A percentile compares a stretch with the other conserved stretches of the same genome.
Conservation (phyloP, 225 moss, liverwort and hornwort genomes). For the Pseudisothecium myosuroides region DNA sequence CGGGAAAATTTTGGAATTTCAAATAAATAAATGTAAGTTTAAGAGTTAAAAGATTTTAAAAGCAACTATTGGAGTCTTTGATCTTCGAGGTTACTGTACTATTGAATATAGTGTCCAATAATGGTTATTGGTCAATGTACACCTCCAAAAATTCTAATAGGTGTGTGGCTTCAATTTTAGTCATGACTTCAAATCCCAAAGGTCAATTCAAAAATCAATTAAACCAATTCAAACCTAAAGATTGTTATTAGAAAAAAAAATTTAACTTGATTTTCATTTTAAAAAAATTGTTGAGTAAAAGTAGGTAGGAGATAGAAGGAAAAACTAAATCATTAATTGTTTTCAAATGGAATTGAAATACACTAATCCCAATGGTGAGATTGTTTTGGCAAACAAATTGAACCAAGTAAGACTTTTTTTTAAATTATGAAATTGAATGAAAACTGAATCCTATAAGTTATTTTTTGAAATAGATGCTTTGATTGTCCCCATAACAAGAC, state of each 20-base stretch:
- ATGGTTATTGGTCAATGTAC: no score
- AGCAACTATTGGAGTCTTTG: no score
- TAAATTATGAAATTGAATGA: background rate
- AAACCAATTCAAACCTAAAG: background rate
- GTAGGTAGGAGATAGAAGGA: background rate
- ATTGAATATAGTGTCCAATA: no score
- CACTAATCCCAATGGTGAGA: background rate
- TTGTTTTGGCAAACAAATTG: background rate
- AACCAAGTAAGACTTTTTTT: no score
- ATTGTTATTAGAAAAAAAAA: rapidly evolving
- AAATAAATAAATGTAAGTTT: no score
- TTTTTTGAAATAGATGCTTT: background rate
- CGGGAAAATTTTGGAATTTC: no score
- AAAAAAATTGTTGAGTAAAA: background rate
- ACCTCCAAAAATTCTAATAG: no score
- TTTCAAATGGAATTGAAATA: background rate
- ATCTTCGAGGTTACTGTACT: no score
- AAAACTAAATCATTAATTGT: background rate
- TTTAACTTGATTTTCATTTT: background rate
- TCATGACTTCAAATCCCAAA: background rate
- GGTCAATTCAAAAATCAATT: background rate
- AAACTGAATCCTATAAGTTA: background rate
- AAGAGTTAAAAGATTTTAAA: no score
- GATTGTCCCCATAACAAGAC: background rate
- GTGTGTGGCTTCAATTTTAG: no score